Evolutionary conservation across 768 basidiomycete species (phyloP).

Genomic region (Phlegmacium glaucopus): DNA sequence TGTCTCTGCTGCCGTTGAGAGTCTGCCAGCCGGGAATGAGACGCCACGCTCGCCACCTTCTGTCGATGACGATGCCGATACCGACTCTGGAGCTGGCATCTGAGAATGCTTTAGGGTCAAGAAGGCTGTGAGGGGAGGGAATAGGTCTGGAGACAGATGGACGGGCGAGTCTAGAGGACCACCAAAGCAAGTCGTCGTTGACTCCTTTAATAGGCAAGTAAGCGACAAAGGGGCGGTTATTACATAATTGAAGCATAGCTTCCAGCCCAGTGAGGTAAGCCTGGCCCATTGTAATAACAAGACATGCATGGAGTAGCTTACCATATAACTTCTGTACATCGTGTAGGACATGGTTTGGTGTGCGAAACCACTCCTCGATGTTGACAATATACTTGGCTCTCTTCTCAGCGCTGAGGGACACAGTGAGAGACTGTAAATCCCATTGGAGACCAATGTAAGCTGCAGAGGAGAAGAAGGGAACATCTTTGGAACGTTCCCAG

Average conservation of each 20-base stretch:
- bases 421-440: slow-evolving; percentile 3
- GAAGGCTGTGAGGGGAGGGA: slow-evolving; percentile 13
- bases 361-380: slow-evolving; percentile 17
- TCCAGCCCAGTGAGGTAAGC: slow-evolving; percentile 38
- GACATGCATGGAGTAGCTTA: slow-evolving; percentile 29
- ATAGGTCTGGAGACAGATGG: slow-evolving; percentile 21
- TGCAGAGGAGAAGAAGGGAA: slow-evolving; percentile 5
- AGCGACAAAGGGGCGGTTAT: neutral
- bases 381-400: slow-evolving; percentile 16
- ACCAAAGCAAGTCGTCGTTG: neutral
- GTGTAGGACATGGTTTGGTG: slow-evolving; percentile 19
- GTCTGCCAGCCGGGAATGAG: slow-evolving; percentile 18
- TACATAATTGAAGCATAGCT: neutral
- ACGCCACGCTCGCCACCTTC: slow-evolving; percentile 25
- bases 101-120: slow-evolving; percentile 29
- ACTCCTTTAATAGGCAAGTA: neutral
- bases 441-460: slow-evolving; percentile 13
- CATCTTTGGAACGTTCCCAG: slow-evolving; percentile 15
- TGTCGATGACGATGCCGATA: slow-evolving; percentile 21
- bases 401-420: neutral
- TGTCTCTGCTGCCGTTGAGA: slow-evolving; percentile 25
- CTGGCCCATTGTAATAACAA: no score
- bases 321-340: slow-evolving; percentile 32
- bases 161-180: neutral
- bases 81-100: slow-evolving; percentile 31